Conservation (phyloP, 345 rosid genomes). For the Moringa oleifera region DNA sequence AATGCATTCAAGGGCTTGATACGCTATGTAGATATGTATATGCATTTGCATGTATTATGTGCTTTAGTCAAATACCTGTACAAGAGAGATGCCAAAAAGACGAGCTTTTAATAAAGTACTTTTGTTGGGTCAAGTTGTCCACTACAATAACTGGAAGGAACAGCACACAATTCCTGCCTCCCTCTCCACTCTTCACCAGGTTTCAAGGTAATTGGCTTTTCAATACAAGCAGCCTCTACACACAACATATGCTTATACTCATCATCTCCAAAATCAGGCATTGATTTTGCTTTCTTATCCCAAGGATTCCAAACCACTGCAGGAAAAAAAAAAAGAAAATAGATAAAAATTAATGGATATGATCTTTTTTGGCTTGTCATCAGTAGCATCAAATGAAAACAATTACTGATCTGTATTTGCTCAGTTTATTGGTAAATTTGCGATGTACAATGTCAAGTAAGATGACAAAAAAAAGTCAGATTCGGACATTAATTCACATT, state of each 20-base stretch:
- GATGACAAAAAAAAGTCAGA: too few relatives aligned
- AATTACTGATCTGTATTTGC: too few relatives aligned
- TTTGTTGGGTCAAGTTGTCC: constrained; percentile 37
- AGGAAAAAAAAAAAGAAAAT: constrained; percentile 21
- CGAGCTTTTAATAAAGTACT: background rate
- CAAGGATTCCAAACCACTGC: constrained; percentile 48
- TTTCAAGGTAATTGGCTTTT: constrained; percentile 13
- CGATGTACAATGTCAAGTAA: too few relatives aligned
- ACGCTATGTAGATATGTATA: too few relatives aligned
- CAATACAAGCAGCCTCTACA: constrained; percentile 28
- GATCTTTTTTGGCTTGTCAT: constrained; percentile 20
- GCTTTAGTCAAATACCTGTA: constrained; percentile 7
- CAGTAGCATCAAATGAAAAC: too few relatives aligned
- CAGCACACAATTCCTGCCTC: constrained; percentile 10
- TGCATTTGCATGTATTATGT: too few relatives aligned
- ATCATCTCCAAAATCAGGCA: constrained; percentile 37
- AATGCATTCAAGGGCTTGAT: too few relatives aligned
- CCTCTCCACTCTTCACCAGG: constrained; percentile 20
- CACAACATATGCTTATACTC: constrained; percentile 41
- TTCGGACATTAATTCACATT: too few relatives aligned
- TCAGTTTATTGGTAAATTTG: too few relatives aligned
- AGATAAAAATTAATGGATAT: constrained; percentile 36
- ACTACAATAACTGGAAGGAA: constrained; percentile 17
- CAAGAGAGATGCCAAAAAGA: background rate
- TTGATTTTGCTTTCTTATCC: constrained; percentile 37